Evolutionary conservation across 306 rosid species (phyloP), one percentile per base, ranked within the genome.

Genomic region (Cucumis hystrix): DNA sequence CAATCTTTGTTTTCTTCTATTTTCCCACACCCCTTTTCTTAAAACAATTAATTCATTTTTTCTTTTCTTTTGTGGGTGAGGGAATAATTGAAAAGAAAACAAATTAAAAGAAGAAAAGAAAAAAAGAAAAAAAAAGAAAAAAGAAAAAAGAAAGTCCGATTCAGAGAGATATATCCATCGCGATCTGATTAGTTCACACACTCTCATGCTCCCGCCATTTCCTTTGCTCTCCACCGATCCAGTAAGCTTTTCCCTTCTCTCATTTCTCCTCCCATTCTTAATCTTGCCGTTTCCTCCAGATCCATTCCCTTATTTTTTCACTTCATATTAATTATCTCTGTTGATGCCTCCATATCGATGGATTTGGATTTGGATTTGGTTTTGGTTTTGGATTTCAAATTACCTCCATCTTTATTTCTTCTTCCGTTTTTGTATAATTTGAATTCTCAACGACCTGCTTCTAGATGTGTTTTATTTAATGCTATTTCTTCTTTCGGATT

Each of bases 171-270:
- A 30, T 30, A 63, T 64, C 43, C 20, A 64, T 33, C 23, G n/a
- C 67, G 39, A 68, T 69, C 75, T 69, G 57, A 69, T 3, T 21
- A 69, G 20, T 51, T 71, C 76, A 25, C 76, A 25, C 75, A 70
- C 77, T 51, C 62, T 28, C 28, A 16, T 25, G 62, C 77, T 73
- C 77, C 77, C 77, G 77, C 77, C 77, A 73, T 30, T 73, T 73
- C 62, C 45, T 47, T 51, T 9, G 47, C 61, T 45, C 77, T 52
- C 5, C 77, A 52, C 62, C 43, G 62, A 73, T 33, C 61, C 18
- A 25, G 77, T 73, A 73, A 73, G 62, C 77, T 52, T 52, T 28
- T 73, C 77, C 77, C 12, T 37, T 52, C 40, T 52, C 62, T 51
- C 62, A 47, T 11, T 8, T 15, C 28, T 30, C n/a, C 28, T 23